Conservation (phyloP, 306 rosid species). For the Casuarina cunninghamiana region DNA sequence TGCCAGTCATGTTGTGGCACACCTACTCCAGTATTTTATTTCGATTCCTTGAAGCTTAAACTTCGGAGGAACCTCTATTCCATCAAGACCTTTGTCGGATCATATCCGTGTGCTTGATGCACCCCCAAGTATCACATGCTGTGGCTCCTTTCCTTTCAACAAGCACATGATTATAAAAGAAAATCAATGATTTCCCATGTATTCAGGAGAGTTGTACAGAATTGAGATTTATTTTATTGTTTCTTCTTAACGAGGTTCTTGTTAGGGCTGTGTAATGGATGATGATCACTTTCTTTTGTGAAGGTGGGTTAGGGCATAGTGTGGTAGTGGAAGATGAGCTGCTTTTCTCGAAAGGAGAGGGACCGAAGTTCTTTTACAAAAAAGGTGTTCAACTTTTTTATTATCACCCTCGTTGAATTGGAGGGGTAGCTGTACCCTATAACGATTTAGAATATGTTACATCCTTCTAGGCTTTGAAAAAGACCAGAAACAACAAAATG, state of each 20-base stretch:
- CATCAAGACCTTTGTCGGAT: conserved; percentile 28
- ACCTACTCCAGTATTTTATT: not conserved
- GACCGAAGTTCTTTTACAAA: not conserved
- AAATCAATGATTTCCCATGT: not conserved
- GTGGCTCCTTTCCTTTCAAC: too few relatives aligned
- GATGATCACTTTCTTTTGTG: too few relatives aligned
- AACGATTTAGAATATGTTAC: not conserved
- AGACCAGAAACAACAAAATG: conserved; percentile 23
- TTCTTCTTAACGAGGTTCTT: too few relatives aligned
- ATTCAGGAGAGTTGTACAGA: not conserved
- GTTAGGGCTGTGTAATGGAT: too few relatives aligned
- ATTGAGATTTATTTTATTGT: not conserved
- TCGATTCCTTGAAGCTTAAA: not conserved
- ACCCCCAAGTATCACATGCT: not conserved
- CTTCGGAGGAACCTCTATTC: conserved; percentile 11
- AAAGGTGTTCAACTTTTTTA: conserved; percentile 3
- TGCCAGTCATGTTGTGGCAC: not conserved
- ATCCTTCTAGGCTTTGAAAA: conserved; percentile 26
- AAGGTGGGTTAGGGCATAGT: not conserved
- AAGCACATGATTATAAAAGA: not conserved
- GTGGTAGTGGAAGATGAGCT: not conserved
- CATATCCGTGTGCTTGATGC: not conserved
- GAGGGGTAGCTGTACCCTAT: not conserved
- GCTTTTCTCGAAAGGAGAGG: not conserved
- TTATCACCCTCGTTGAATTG: not conserved